phyloP scores from a whole-genome alignment of 345 rosid species.

The Psidium friedrichsthalianum region DNA sequence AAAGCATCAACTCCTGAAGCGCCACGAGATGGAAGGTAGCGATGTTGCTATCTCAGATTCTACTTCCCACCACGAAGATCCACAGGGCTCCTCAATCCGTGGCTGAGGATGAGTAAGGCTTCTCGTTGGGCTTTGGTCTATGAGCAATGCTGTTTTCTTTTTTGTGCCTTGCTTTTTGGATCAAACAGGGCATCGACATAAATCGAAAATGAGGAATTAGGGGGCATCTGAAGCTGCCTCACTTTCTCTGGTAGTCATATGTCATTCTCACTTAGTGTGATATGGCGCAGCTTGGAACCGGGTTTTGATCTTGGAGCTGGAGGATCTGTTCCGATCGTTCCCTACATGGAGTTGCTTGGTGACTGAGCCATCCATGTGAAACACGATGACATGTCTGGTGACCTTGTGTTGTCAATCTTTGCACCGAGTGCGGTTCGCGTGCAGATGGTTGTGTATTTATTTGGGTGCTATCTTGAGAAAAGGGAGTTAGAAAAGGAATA shows the following conservation, averaged over 20 bases:
- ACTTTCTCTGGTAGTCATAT: background rate
- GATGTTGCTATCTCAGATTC: slow-evolving; percentile 7
- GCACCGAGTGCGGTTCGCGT: background rate
- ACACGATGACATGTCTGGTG: background rate
- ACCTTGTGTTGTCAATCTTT: background rate
- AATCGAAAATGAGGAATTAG: background rate
- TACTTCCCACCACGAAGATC: slow-evolving; percentile 4
- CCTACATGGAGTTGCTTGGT: background rate
- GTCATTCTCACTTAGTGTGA: background rate
- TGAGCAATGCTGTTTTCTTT: background rate
- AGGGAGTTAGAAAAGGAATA: background rate
- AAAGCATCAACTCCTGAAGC: slow-evolving; percentile 6
- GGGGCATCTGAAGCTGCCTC: background rate
- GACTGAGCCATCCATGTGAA: background rate
- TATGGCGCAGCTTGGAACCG: background rate
- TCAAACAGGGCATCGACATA: background rate
- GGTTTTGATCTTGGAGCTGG: background rate
- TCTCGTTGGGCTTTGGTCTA: background rate
- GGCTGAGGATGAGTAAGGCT: slow-evolving; percentile 27
- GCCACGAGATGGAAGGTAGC: slow-evolving; percentile 20
- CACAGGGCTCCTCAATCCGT: slow-evolving; percentile 11
- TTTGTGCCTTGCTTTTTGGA: background rate
- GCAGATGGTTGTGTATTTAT: background rate
- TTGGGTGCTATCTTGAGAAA: background rate
- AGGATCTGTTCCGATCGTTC: background rate